Evolutionary conservation across 2,329 filamentous ascomycete genomes (phyloP), one percentile per base, ranked within the genome.

Genomic region (Epicoccum sorghinum): DNA sequence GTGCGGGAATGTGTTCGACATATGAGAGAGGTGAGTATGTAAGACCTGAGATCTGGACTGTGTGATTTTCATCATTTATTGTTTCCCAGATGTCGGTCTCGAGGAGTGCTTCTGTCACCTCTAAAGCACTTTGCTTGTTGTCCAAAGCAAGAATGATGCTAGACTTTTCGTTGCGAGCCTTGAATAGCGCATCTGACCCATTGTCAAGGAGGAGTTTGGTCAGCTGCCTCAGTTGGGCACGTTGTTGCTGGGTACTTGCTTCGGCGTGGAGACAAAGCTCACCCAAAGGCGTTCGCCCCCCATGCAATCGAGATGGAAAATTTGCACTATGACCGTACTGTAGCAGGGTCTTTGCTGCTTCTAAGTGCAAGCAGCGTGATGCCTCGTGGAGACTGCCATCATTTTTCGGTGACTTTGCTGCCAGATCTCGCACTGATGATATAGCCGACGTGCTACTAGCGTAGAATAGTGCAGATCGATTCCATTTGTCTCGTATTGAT

Each of bases 331-430:
- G 86, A 1, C 82, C 83, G 57, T 82, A 75, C 40, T 86, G 76
- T 4, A 88, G 72, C 1, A 90, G 75, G 1, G 85, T 75, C 44
- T 79, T 77, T 57, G 87, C 82, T 1, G 81, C 82, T 10, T 80
- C 72, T 0, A 86, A 59, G 58, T 88, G 84, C 18, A 89, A 76
- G 41, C 83, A 80, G 10, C 83, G 78, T 0, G 86, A 82, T 3
- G 86, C 84, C 55, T 88, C 86, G 62, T 89, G 87, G 3, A 90
- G 76, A 1, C 85, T 88, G 0, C 86, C 86, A 55, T 90, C 87
- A 52, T 89, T 85, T 37, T 77, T 79, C 1, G 82, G 79, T 1
- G 84, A 82, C 18, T 83, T 82, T 0, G 83, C 81, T 4, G 87
- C 75, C 0, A 89, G 70, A 46, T 78, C 79, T 2, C 65, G 62